Percentiles rank a stretch among this genome's conserved stretches.
Conservation (phyloP, 2,329 filamentous ascomycete genomes). For the Nothomitra cinnamomea region DNA sequence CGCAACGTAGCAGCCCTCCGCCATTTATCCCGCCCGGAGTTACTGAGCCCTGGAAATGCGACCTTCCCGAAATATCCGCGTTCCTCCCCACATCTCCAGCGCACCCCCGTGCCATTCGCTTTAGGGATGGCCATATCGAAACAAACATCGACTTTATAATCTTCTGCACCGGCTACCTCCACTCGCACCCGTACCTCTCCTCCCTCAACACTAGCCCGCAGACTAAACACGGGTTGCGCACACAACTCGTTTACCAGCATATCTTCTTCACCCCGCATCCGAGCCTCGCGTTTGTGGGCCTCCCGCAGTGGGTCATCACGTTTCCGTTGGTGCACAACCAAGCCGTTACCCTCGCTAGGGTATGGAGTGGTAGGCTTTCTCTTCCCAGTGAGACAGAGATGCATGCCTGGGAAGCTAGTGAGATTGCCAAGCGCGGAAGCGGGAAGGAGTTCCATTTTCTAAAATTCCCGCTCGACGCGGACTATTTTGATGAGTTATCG, state of each 20-base stretch:
- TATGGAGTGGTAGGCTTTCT: slow-evolving; percentile 14
- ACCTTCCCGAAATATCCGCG: slow-evolving; percentile 18
- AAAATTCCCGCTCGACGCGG: slow-evolving; percentile 3
- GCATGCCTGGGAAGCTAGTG: slow-evolving; percentile 15
- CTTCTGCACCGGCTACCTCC: slow-evolving; percentile 19
- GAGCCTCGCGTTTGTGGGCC: slow-evolving; percentile 19
- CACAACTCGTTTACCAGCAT: slow-evolving; percentile 20
- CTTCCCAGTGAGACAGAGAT: slow-evolving; percentile 14
- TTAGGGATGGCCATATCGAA: slow-evolving; percentile 12
- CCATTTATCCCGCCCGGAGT: neutral
- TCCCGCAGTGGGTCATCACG: slow-evolving; percentile 21
- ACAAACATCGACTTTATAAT: slow-evolving; percentile 15
- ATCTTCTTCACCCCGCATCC: slow-evolving; percentile 21
- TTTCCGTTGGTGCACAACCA: slow-evolving; percentile 20
- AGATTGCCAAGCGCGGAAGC: slow-evolving; percentile 12
- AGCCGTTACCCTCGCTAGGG: slow-evolving; percentile 17
- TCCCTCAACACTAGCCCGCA: slow-evolving; percentile 10
- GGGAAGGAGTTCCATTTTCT: slow-evolving; percentile 14
- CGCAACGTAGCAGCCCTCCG: neutral
- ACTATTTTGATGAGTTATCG: slow-evolving; percentile 5
- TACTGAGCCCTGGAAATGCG: slow-evolving; percentile 11
- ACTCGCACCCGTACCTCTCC: slow-evolving; percentile 17
- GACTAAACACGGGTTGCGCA: slow-evolving; percentile 19
- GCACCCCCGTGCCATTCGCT: slow-evolving; percentile 13
- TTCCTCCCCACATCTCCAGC: slow-evolving; percentile 15